phyloP scores from a whole-genome alignment of 108 stramenopile species.

The Conticribra weissflogii region DNA sequence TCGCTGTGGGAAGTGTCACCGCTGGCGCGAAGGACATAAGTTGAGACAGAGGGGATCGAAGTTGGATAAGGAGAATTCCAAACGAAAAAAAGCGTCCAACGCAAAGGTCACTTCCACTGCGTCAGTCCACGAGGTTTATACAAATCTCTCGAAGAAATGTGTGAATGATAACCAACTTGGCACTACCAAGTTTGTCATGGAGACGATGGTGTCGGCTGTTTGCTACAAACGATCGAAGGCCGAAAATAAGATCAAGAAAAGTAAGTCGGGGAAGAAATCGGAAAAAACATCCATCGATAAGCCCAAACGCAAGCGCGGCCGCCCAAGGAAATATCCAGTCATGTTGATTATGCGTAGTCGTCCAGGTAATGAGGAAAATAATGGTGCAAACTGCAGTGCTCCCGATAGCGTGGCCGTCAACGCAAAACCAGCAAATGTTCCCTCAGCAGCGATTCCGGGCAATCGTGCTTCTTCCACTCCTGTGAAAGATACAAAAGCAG shows the following conservation, averaged over 20 bases:
- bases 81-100: constrained; percentile 10
- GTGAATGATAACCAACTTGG: neutral
- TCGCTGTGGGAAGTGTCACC: constrained; percentile 35
- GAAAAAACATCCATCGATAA: neutral
- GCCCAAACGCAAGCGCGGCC: constrained; percentile 26
- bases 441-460: too few species aligned
- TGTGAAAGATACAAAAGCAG: too few species aligned
- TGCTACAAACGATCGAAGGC: neutral
- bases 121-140: neutral
- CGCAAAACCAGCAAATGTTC: too few species aligned
- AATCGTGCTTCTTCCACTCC: too few species aligned
- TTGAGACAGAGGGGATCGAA: too few species aligned
- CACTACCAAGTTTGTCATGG: neutral
- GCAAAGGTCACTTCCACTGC: constrained; percentile 5
- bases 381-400: neutral
- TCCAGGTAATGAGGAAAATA: neutral
- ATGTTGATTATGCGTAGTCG: neutral
- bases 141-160: neutral
- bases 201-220: neutral
- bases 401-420: neutral
- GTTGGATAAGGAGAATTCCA: constrained; percentile 26
- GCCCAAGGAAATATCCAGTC: neutral
- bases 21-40: too few species aligned
- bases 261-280: too few species aligned
- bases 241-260: constrained; percentile 1